A percentile compares a stretch with the other conserved stretches of the same genome.
Conservation (phyloP, 2,329 filamentous ascomycete species). For the Calonectria leucothoes region DNA sequence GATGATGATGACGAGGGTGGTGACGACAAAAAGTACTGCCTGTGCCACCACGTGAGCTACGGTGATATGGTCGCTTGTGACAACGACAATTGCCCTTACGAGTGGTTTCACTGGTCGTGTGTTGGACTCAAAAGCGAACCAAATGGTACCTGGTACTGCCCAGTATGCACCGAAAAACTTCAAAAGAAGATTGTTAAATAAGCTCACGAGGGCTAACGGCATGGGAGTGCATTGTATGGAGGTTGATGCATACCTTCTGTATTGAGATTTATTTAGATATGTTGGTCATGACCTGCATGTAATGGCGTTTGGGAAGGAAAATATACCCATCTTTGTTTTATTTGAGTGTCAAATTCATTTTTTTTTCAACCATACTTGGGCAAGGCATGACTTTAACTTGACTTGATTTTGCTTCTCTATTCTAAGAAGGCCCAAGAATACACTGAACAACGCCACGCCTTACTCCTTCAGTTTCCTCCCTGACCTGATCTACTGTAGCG, state of each 20-base stretch:
- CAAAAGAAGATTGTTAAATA: constrained; percentile 53
- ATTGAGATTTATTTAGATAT: neutral
- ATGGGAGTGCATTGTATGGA: neutral
- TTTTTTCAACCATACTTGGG: neutral
- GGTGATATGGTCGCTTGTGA: constrained; percentile 93
- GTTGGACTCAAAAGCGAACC: constrained; percentile 77
- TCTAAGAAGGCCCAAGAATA: constrained; percentile 43
- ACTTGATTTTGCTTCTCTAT: constrained; percentile 14
- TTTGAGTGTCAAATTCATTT: neutral
- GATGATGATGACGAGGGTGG: constrained; percentile 76
- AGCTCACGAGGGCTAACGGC: neutral
- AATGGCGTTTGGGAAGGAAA: constrained; percentile 23
- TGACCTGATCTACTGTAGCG: constrained; percentile 60
- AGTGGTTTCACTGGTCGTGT: constrained; percentile 90
- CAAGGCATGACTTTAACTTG: neutral
- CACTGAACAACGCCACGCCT: constrained; percentile 70
- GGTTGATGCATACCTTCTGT: neutral
- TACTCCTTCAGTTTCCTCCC: constrained; percentile 71
- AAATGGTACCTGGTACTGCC: constrained; percentile 76
- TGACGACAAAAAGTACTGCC: constrained; percentile 85
- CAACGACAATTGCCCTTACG: constrained; percentile 82
- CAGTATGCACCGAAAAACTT: constrained; percentile 67
- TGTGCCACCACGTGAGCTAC: constrained; percentile 85
- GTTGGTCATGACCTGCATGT: constrained; percentile 3
- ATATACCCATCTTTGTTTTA: constrained; percentile 29